phyloP scores from a whole-genome alignment of 2,329 filamentous ascomycete genomes.

The Cladosporium colombiae region DNA sequence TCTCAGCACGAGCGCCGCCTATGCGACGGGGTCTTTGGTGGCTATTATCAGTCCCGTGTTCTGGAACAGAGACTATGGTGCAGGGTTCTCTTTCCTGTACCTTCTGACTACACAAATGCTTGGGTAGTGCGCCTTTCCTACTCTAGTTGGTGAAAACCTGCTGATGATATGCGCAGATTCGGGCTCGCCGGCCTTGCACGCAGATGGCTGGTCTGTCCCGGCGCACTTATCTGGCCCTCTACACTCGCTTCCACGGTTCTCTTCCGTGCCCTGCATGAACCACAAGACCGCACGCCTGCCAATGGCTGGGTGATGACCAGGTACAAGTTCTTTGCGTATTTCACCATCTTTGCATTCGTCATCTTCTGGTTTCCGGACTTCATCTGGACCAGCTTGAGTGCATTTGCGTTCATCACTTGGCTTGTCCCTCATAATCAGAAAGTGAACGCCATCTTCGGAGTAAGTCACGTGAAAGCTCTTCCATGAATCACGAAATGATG shows the following conservation, averaged over 20 bases:
- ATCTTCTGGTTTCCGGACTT: neutral
- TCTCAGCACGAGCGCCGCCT: neutral
- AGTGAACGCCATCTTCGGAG: neutral
- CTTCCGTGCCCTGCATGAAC: slow-evolving; percentile 61
- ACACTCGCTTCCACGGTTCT: neutral
- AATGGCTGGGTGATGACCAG: slow-evolving; percentile 80
- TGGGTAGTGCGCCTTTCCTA: neutral
- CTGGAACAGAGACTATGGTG: neutral
- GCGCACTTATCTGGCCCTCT: neutral
- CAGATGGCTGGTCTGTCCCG: neutral
- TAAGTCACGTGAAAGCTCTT: neutral
- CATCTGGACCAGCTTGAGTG: neutral
- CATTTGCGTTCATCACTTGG: neutral
- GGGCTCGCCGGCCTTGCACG: neutral
- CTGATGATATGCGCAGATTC: neutral
- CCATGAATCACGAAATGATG: neutral
- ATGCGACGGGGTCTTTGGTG: neutral
- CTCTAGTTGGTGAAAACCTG: fast-evolving
- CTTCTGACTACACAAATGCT: neutral
- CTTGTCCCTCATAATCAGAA: slow-evolving; percentile 46
- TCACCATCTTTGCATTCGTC: slow-evolving; percentile 56
- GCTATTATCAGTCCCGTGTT: neutral
- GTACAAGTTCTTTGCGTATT: slow-evolving; percentile 78
- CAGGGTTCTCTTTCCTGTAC: neutral
- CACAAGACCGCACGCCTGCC: slow-evolving; percentile 47